Evolutionary conservation across 768 basidiomycete species (phyloP).

Genomic region (Amanita molliuscula): DNA sequence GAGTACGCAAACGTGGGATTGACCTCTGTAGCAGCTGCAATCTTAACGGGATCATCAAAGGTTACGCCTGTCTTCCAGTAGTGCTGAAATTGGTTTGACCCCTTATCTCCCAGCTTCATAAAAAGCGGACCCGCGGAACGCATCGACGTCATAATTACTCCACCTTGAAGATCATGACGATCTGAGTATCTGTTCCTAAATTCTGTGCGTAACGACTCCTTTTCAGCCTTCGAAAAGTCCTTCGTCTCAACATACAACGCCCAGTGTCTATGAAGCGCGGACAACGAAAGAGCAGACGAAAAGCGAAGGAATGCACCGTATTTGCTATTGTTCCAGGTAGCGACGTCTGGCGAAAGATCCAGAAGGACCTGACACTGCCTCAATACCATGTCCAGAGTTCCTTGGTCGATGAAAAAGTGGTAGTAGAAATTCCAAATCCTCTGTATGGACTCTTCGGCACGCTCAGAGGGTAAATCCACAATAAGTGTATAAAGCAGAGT

Average conservation of each 20-base stretch:
- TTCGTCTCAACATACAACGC: conserved; percentile 20
- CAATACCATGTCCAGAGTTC: conserved; percentile 20
- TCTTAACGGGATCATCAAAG: conserved; percentile 10
- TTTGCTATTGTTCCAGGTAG: conserved; percentile 27
- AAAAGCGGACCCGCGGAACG: conserved; percentile 29
- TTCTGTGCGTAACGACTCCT: conserved; percentile 11
- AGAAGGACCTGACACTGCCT: conserved; percentile 29
- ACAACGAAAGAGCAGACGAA: conserved; percentile 26
- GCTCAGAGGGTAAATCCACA: conserved; percentile 14
- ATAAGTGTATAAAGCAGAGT: conserved; percentile 34
- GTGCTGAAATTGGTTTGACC: conserved; percentile 14
- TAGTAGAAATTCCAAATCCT: conserved; percentile 38
- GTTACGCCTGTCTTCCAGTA: conserved; percentile 36
- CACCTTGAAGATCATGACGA: neutral
- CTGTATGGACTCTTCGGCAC: conserved; percentile 1
- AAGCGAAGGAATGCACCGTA: conserved; percentile 29
- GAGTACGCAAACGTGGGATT: conserved; percentile 41
- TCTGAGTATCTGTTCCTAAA: conserved; percentile 15
- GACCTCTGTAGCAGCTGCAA: conserved; percentile 16
- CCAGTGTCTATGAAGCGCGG: conserved; percentile 32
- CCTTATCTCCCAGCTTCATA: conserved; percentile 7
- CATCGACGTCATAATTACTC: conserved; percentile 4
- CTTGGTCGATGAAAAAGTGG: conserved; percentile 33
- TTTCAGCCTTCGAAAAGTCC: conserved; percentile 13
- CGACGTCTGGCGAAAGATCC: conserved; percentile 18